Percentiles rank a stretch among this genome's conserved stretches.
Conservation (phyloP, 129 eudicot genomes). For the Cynara cardunculus region DNA sequence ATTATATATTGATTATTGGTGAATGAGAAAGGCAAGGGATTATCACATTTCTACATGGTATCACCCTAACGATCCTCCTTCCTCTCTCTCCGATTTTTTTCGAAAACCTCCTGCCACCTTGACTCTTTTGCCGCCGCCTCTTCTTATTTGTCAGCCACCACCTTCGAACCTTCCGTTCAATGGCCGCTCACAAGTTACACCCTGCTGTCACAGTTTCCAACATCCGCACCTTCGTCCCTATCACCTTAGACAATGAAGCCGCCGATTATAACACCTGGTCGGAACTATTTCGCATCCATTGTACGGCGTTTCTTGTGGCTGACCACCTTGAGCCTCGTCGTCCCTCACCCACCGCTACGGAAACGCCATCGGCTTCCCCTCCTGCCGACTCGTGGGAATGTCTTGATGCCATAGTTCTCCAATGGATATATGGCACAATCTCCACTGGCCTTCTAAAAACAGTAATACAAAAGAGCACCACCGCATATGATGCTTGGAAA, state of each 20-base stretch:
- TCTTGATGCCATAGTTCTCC: too few relatives aligned
- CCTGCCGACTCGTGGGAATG: too few relatives aligned
- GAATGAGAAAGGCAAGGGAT: too few relatives aligned
- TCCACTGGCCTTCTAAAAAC: neutral
- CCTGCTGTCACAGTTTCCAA: too few relatives aligned
- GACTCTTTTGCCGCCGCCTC: neutral
- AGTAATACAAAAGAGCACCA: neutral
- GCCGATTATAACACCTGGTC: neutral
- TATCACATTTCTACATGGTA: neutral
- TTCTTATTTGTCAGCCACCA: neutral
- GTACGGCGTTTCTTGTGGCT: neutral
- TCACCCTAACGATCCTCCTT: neutral
- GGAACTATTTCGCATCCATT: neutral
- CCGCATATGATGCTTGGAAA: neutral
- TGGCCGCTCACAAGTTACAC: neutral
- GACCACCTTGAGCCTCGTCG: conserved; percentile 1
- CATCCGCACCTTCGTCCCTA: neutral
- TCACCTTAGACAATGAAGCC: neutral
- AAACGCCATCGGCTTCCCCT: neutral
- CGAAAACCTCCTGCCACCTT: neutral
- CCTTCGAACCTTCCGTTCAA: neutral
- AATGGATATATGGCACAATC: conserved; percentile 7
- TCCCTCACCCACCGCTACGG: neutral
- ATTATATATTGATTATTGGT: too few relatives aligned
- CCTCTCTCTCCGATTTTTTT: neutral